phyloP scores from a whole-genome alignment of 306 rosid genomes.

The Hippophae gyantsensis region DNA sequence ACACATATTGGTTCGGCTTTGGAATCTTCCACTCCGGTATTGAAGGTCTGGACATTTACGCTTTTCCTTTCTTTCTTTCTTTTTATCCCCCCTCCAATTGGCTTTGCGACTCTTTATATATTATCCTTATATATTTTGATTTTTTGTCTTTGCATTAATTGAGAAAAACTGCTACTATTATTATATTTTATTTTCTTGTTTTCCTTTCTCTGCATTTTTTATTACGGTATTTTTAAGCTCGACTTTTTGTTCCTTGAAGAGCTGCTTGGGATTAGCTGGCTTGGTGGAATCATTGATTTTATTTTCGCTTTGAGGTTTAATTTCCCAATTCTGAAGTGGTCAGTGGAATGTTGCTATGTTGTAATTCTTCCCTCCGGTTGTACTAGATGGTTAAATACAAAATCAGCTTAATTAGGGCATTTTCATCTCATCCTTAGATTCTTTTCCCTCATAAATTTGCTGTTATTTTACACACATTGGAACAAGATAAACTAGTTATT shows the following conservation, averaged over 20 bases:
- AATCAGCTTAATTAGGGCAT: not conserved
- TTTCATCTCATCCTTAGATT: not conserved
- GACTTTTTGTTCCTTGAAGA: no score
- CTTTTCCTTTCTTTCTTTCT: not conserved
- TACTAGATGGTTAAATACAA: no score
- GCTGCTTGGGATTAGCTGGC: no score
- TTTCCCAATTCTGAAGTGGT: no score
- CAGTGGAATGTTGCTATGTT: no score
- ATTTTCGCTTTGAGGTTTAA: no score
- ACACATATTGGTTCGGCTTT: constrained; percentile 69
- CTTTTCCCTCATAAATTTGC: not conserved
- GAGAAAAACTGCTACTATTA: not conserved
- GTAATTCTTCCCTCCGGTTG: no score
- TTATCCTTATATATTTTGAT: constrained; percentile 15
- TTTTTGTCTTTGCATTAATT: not conserved
- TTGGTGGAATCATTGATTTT: no score
- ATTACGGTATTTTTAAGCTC: no score
- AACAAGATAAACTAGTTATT: not conserved
- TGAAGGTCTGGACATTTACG: constrained; percentile 45
- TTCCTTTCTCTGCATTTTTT: not conserved
- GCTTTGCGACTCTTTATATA: not conserved
- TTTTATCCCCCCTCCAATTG: not conserved
- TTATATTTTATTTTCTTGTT: not conserved
- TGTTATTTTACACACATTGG: not conserved
- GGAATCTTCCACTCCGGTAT: constrained; percentile 95